A percentile compares a stretch with the other conserved stretches of the same genome.
These are phyloP conservation scores for Lactarius sp. DNA, from an alignment of 768 basidiomycete species.

Conservation along the genomic window DNA sequence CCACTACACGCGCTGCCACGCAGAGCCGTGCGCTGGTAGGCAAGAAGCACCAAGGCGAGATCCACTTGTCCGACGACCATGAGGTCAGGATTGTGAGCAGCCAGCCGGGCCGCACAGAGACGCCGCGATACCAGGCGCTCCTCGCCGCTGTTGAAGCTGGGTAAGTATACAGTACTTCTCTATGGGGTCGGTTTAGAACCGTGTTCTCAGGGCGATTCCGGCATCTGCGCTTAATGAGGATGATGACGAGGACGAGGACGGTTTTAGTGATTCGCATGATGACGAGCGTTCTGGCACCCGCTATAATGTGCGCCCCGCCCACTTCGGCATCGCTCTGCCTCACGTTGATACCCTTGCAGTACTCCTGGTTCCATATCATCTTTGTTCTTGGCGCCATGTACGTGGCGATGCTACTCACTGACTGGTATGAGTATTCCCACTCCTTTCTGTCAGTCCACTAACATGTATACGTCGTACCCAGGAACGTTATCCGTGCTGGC, in stretches of 20 bases:
- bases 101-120: conserved; percentile 79
- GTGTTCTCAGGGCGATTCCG: conserved; percentile 67
- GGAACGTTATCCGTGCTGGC: conserved; percentile 64
- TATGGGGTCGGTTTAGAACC: not conserved
- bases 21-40: conserved; percentile 89
- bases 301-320: conserved; percentile 71
- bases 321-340: not conserved
- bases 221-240: conserved; percentile 85
- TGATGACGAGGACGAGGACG: conserved; percentile 63
- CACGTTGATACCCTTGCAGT: conserved; percentile 45
- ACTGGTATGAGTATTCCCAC: conserved; percentile 68
- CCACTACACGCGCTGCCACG: conserved; percentile 92
- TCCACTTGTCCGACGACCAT: conserved; percentile 53
- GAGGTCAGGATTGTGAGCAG: conserved; percentile 74
- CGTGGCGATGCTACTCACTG: conserved; percentile 92
- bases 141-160: conserved; percentile 96
- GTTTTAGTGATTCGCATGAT: conserved; percentile 70
- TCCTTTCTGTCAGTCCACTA: conserved; percentile 6
- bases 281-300: conserved; percentile 92
- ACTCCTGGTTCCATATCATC: conserved; percentile 98
- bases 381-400: conserved; percentile 97
- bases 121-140: conserved; percentile 89
- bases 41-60: conserved; percentile 55
- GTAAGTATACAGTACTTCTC: conserved; percentile 38
- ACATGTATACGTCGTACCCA: conserved; percentile 29